Base-by-base conservation (phyloP, 306 rosid species). In the Vigna unguiculata region DNA sequence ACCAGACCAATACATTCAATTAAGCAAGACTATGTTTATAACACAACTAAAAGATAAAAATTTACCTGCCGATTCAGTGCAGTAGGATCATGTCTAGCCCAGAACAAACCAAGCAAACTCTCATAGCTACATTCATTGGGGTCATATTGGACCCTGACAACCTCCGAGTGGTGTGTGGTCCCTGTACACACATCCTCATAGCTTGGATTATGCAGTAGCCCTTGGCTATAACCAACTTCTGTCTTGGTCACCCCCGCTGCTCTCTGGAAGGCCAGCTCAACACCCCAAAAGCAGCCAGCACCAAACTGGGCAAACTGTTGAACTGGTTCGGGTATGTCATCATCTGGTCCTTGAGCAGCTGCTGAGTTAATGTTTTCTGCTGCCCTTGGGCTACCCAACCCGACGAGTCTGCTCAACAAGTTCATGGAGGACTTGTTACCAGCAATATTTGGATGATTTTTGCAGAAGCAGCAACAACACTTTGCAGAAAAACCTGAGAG, bases 241-340 rank as follows among this genome's bases (percentile, higher is more conserved):
- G 98, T 94, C 82, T 81, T 87, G 45, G 86, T 82, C 71, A 92
- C 95, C 36, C 97, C 97, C 1, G 91, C 61, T n/a, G 87, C 82
- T 69, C 98, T 80, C 83, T 94, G 98, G 76, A 94, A 90, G 62
- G 88, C 86, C 81, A 94, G 74, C 77, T 94, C 98, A 69, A 94
- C 98, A 7, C 98, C 88, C 98, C 98, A 94, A 69, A 94, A 94
- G 70, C 98, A 94, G 9, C 98, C 98, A 6, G 93, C 98, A 30
- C 98, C 98, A 52, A 94, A 90, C 83, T 94, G 92, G 4, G 93
- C 91, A 69, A 90, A 92, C 74, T 89, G 81, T 84, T 89, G 98
- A 4, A 88, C 93, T 0, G 90, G 90, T 14, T 90, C 90, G 11
- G 97, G 96, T 40, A 79, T 78, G 75, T 90, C 96, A 40, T 94